Evolutionary conservation across 1,284 basidiomycete species (phyloP).

Genomic region (Ustilago shanxiensis): DNA sequence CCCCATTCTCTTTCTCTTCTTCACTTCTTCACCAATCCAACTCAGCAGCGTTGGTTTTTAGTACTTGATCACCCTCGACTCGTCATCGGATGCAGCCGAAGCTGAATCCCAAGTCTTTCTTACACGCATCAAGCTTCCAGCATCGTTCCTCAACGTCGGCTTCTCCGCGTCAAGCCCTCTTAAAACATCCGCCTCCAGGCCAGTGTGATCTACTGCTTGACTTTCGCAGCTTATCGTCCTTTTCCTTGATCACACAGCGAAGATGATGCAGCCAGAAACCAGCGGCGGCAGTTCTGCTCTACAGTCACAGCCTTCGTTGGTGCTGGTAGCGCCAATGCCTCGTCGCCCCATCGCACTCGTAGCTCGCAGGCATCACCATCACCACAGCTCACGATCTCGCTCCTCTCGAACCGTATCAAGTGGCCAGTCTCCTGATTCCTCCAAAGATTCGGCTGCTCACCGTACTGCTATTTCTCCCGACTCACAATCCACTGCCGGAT

Average conservation of each 20-base stretch:
- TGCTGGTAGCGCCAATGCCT: conserved; percentile 47
- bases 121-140: not conserved
- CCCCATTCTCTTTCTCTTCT: not conserved
- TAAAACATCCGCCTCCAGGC: too few species aligned
- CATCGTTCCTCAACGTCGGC: not conserved
- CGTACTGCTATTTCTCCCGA: conserved; percentile 1
- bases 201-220: not conserved
- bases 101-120: not conserved
- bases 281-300: conserved; percentile 15
- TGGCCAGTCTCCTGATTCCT: conserved; percentile 7
- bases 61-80: too few species aligned
- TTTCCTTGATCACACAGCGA: not conserved
- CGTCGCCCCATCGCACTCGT: conserved; percentile 50
- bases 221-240: not conserved
- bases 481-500: not conserved
- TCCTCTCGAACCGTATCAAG: conserved; percentile 27
- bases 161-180: not conserved
- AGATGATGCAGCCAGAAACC: conserved; percentile 21
- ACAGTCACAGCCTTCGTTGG: conserved; percentile 25
- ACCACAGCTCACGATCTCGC: conserved; percentile 28
- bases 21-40: too few species aligned
- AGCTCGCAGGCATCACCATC: conserved; percentile 42
- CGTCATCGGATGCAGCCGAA: not conserved
- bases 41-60: too few species aligned
- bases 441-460: conserved; percentile 3